These are phyloP conservation scores for Picocystis sp. DNA, from an alignment of 163 green algal species.

Conservation along the genomic window DNA sequence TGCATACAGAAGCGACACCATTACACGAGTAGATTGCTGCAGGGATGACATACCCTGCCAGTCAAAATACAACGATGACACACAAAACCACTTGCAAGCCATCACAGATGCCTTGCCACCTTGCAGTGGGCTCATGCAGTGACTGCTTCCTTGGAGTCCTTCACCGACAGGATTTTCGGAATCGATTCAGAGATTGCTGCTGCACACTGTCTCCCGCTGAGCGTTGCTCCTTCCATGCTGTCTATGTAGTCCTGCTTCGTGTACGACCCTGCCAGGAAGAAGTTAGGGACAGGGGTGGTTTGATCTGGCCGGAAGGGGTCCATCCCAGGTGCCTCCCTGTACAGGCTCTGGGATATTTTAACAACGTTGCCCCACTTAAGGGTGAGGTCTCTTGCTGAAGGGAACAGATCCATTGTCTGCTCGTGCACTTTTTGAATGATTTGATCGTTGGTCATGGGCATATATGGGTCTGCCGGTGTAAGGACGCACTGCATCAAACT, in stretches of 20 bases:
- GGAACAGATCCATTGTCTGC: conserved; percentile 77
- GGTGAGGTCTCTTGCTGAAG: conserved; percentile 49
- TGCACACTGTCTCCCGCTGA: conserved; percentile 56
- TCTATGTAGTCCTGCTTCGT: conserved; percentile 96
- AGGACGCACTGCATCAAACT: conserved; percentile 74
- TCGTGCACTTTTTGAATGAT: conserved; percentile 66
- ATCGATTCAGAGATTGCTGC: conserved; percentile 1
- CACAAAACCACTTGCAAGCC: too few species aligned
- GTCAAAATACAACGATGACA: too few species aligned
- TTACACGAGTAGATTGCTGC: too few species aligned
- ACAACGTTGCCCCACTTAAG: conserved; percentile 72
- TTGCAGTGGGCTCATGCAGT: too few species aligned
- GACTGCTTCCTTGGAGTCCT: too few species aligned
- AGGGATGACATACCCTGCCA: too few species aligned
- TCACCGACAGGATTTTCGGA: background rate
- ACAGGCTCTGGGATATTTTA: conserved; percentile 89
- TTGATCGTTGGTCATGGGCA: conserved; percentile 74
- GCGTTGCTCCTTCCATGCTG: conserved; percentile 86
- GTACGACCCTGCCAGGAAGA: conserved; percentile 87
- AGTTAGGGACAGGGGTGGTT: conserved; percentile 74
- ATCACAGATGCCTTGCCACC: too few species aligned
- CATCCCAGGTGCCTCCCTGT: conserved; percentile 59
- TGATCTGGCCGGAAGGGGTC: conserved; percentile 38
- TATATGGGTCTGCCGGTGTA: conserved; percentile 81
- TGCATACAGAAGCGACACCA: too few species aligned